A percentile compares a stretch with the other conserved stretches of the same genome.
phyloP scores from a whole-genome alignment of 306 rosid genomes.

The Gleditsia sinensis region DNA sequence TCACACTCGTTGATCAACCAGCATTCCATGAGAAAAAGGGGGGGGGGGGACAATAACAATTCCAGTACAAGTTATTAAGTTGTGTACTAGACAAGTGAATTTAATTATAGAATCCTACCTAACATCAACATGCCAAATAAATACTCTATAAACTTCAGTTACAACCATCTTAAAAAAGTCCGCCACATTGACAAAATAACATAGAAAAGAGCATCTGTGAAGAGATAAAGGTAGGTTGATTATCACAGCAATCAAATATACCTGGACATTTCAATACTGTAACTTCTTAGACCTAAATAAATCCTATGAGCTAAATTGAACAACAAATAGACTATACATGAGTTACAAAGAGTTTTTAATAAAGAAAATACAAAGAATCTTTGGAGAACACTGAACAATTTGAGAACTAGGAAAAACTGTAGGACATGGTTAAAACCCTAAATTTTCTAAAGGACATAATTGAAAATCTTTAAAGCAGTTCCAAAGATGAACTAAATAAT shows the following conservation, averaged over 20 bases:
- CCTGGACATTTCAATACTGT: slow-evolving; percentile 12
- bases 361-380: slow-evolving; percentile 21
- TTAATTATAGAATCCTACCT: too few species aligned
- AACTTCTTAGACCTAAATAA: too few species aligned
- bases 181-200: slow-evolving; percentile 14
- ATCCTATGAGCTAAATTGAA: slow-evolving; percentile 24
- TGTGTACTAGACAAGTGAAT: slow-evolving; percentile 1
- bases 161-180: slow-evolving; percentile 4
- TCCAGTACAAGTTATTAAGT: neutral
- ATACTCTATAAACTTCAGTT: slow-evolving; percentile 8
- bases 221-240: slow-evolving; percentile 2
- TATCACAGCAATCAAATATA: slow-evolving; percentile 28
- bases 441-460: slow-evolving; percentile 17
- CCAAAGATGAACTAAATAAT: slow-evolving; percentile 8
- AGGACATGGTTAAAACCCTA: slow-evolving; percentile 37
- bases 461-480: slow-evolving; percentile 8
- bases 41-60: neutral
- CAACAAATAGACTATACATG: neutral
- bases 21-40: neutral
- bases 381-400: slow-evolving; percentile 4
- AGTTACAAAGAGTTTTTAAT: slow-evolving; percentile 16
- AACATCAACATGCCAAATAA: too few species aligned
- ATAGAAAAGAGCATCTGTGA: neutral
- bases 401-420: slow-evolving; percentile 20
- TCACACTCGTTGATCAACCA: slow-evolving; percentile 12